Base-by-base conservation (phyloP, 352 stramenopile species). In the Globisporangium mamillatum region DNA sequence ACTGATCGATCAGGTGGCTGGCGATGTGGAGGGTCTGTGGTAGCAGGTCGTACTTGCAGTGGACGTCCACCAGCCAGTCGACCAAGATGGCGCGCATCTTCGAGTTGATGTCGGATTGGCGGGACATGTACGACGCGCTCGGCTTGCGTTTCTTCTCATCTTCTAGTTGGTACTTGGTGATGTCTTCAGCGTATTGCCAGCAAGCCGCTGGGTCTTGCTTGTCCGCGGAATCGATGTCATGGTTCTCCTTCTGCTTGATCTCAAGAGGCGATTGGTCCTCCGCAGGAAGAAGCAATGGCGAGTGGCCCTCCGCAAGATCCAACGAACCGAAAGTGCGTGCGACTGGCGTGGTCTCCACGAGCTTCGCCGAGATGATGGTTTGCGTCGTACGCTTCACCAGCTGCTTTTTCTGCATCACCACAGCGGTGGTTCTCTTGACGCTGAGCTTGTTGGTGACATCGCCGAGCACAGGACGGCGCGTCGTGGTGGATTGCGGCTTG, bases 71-170 rank as follows among this genome's bases (percentile, higher is more conserved):
- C 38, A 99, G 89, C 98, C 98, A 99, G 82, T 99, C 98, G 48
- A 99, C 92, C 44, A 99, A 89, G 64, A 99, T 99, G 22, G 97
- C 92, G 54, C 98, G 89, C 98, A 99, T 99, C 72, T 98, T 98
- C 60, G 98, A 91, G 79, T 99, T 99, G 76, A 99, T 98, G 71
- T 99, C 96, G 18, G 88, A 82, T 80, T 99, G 98, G 22, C 80
- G 81, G 1, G 82, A 56, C 88, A 95, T 95, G 72, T 91, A 95
- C 16, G 73, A 82, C 20, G 82, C 75, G 63, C 75, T 91, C 6
- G 77, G 70, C 73, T 87, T 89, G 69, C 78, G 80, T 32, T 71
- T 68, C 63, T 90, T 92, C 81, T 95, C 88, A 9, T 73, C 72
- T 46, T 84, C 75, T 36, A 95, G 67, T 32, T 95, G 84, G 70